Evolutionary conservation across 2,329 filamentous ascomycete species (phyloP), one percentile per base, ranked within the genome.

Genomic region (Teratosphaeria epicoccoides): DNA sequence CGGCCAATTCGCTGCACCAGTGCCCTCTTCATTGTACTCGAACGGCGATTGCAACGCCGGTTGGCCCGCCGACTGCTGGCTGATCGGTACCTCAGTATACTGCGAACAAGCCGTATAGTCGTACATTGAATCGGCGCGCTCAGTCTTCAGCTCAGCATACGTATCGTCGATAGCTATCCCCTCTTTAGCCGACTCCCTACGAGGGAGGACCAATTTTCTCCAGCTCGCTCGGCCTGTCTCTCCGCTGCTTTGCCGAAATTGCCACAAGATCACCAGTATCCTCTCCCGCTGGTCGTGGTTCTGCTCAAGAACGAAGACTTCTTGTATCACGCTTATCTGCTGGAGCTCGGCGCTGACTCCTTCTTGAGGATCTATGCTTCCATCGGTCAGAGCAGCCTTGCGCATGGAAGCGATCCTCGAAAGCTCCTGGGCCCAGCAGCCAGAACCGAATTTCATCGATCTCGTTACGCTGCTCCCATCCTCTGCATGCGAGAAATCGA

Each of bases 361-460:
- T 1, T 60, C 55, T 3, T 43, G 37, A 22, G 51, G 46, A 22
- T 59, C 52, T 12, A 45, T 57, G n/a, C 37, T 17, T 12, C 22
- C 47, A 17, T 61, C 53, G 10, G 11, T n/a, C 2, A 4, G 22
- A 4, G 46, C 49, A 4, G 54, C 51, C 25, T 55, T 53, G 45
- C 49, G 55, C 43, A 49, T 59, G 20, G 26, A 52, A 3, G 62
- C 60, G 9, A 71, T 59, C 7, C 58, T 57, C 1, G 55, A 60
- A 54, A 73, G 64, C 28, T 63, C 64, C 11, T 59, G 59, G 1
- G 68, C 72, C 72, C 72, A 75, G 53, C 74, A 75, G 2, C 57
- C 61, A 46, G 70, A 72, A 2, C 71, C 70, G 48, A 76, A 75
- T 59, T 60, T 67, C 52, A 57, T 59, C 55, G 52, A 68, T 49